Conservation (phyloP, 2,329 filamentous ascomycete species). For the Cladorrhinum sp. region DNA sequence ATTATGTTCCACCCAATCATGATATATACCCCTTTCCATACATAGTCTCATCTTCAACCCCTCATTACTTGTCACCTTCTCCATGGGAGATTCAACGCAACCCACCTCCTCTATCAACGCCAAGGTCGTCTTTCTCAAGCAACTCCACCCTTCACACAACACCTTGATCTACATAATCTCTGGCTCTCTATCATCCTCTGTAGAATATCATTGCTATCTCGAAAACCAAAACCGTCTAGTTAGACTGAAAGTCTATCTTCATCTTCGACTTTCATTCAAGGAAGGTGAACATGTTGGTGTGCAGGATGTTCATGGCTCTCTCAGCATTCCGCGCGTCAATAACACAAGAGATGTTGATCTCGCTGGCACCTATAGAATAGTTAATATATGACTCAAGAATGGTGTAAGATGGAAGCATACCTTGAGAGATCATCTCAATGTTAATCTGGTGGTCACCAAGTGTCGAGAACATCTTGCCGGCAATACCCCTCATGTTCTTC, state of each 20-base stretch:
- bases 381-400: conserved; percentile 13
- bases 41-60: no score
- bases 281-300: conserved; percentile 96
- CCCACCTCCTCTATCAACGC: no score
- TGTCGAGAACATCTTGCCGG: conserved; percentile 91
- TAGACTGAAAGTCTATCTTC: conserved; percentile 15
- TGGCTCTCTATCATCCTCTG: not conserved
- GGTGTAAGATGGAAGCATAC: conserved; percentile 46
- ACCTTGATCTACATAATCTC: not conserved
- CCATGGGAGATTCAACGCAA: no score
- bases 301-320: conserved; percentile 90
- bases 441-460: conserved; percentile 92
- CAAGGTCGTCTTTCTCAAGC: no score
- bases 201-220: no score
- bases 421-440: conserved; percentile 99
- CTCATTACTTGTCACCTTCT: no score
- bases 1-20: no score
- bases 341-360: conserved; percentile 99
- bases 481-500: conserved; percentile 96
- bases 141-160: no score
- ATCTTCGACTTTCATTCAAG: no score
- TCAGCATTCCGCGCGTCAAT: conserved; percentile 89
- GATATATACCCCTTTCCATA: no score
- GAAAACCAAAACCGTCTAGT: not conserved
- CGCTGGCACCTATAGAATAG: conserved; percentile 72